Percentiles rank a stretch among this genome's conserved stretches.
These are phyloP conservation scores for Cryphonectria carpinicola DNA, from an alignment of 2,329 filamentous ascomycete genomes.

Conservation along the genomic window DNA sequence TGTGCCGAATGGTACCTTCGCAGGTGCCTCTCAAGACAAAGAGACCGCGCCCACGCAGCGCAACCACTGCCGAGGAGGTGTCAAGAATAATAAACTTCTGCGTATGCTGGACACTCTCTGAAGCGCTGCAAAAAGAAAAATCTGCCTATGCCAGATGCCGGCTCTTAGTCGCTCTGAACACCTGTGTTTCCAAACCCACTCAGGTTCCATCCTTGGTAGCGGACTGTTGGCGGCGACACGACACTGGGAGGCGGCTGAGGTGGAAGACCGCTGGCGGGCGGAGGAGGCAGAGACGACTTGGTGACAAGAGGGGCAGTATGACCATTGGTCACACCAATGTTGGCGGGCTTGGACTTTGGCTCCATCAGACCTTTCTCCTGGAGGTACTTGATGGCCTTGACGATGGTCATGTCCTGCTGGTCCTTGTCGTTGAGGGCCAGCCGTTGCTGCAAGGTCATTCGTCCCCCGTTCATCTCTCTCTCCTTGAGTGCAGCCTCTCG, in stretches of 20 bases:
- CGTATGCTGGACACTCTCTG: not conserved
- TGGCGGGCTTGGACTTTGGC: constrained; percentile 35
- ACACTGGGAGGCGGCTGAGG: constrained; percentile 41
- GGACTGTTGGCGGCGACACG: constrained; percentile 35
- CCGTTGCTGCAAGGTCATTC: constrained; percentile 68
- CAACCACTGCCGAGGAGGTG: not conserved
- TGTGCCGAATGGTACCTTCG: not conserved
- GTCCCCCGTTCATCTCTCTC: constrained; percentile 66
- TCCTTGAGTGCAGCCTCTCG: constrained; percentile 67
- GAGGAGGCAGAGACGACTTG: constrained; percentile 31
- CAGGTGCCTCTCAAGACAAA: not conserved
- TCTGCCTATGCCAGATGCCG: not conserved
- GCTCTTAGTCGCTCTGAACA: constrained; percentile 35
- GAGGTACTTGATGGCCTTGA: constrained; percentile 68
- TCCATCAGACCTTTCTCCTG: constrained; percentile 61
- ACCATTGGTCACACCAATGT: constrained; percentile 32
- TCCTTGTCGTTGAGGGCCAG: constrained; percentile 70
- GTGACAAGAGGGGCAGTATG: constrained; percentile 29
- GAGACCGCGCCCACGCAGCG: not conserved
- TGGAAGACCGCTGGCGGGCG: constrained; percentile 38
- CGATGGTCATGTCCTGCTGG: constrained; percentile 67
- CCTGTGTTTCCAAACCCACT: constrained; percentile 47
- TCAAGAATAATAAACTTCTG: not conserved
- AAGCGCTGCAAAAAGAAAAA: not conserved
- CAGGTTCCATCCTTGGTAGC: constrained; percentile 46